A percentile compares a stretch with the other conserved stretches of the same genome.
Evolutionary conservation across 768 basidiomycete genomes (phyloP).

Genomic region (Lentinula sp.): DNA sequence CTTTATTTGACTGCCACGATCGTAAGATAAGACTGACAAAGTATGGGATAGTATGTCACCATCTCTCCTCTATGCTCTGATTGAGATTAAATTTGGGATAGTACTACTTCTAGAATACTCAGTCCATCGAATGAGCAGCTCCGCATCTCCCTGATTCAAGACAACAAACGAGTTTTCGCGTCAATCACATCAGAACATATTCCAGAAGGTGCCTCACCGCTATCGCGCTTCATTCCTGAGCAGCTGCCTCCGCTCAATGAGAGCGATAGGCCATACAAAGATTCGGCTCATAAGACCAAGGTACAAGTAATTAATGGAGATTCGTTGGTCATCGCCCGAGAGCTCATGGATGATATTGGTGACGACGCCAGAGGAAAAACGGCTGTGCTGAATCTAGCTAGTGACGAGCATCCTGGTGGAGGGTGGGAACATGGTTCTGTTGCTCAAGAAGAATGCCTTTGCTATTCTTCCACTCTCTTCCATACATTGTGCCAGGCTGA

Average conservation of each 20-base stretch:
- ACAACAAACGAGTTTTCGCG: not conserved
- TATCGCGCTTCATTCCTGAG: slow-evolving; percentile 2
- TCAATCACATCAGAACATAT: not conserved
- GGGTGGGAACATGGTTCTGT: slow-evolving; percentile 10
- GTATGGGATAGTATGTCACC: too few species aligned
- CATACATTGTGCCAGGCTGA: slow-evolving; percentile 12
- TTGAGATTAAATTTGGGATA: too few species aligned
- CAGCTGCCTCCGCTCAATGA: slow-evolving; percentile 6
- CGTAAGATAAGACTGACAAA: too few species aligned
- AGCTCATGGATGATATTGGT: slow-evolving; percentile 9
- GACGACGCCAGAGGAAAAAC: slow-evolving; percentile 8
- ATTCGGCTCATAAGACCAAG: not conserved
- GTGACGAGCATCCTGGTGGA: slow-evolving; percentile 13
- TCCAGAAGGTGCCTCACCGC: slow-evolving; percentile 1
- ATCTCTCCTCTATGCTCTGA: too few species aligned
- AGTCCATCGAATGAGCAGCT: not conserved
- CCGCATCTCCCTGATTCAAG: not conserved
- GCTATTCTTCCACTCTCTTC: slow-evolving; percentile 22
- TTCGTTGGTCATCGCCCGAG: slow-evolving; percentile 16
- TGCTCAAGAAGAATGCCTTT: slow-evolving; percentile 9
- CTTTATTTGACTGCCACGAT: too few species aligned
- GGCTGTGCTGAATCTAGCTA: slow-evolving; percentile 18
- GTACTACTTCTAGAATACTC: not conserved
- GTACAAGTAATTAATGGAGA: slow-evolving; percentile 15
- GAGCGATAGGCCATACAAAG: not conserved